A percentile compares a stretch with the other conserved stretches of the same genome.
phyloP scores from a whole-genome alignment of 2,329 filamentous ascomycete genomes.

The Cordyceps pruinosa region DNA sequence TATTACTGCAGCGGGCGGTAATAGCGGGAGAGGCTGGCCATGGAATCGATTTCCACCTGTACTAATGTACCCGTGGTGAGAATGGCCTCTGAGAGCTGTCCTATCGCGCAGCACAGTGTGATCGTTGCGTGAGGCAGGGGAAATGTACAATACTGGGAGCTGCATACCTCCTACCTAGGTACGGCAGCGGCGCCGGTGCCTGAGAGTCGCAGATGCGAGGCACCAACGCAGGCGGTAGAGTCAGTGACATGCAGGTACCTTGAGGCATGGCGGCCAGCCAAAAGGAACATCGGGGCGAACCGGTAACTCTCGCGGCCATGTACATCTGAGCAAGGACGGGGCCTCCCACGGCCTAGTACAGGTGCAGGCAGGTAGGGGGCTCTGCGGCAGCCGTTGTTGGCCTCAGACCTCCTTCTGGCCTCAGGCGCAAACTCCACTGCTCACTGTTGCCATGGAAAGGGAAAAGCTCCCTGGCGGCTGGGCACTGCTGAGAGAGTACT shows the following conservation, averaged over 20 bases:
- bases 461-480: constrained; percentile 7
- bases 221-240: not conserved
- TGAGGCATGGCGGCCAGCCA: not conserved
- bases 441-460: constrained; percentile 16
- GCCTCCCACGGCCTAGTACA: too few species aligned
- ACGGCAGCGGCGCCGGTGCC: not conserved
- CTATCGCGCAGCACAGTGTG: not conserved
- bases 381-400: not conserved
- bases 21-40: not conserved
- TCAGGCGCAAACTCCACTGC: constrained; percentile 13
- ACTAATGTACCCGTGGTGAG: too few species aligned
- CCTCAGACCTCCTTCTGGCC: constrained; percentile 8
- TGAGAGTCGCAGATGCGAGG: not conserved
- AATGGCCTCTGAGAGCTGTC: not conserved
- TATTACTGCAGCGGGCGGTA: not conserved
- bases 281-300: constrained; percentile 11
- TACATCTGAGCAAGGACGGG: not conserved
- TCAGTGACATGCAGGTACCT: not conserved
- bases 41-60: not conserved
- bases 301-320: constrained; percentile 8
- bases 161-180: too few species aligned
- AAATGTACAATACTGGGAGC: too few species aligned
- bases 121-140: not conserved
- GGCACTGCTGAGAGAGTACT: too few species aligned
- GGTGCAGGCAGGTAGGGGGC: too few species aligned